Evolutionary conservation across 306 rosid species (phyloP).

Genomic region (Malus sylvestris): DNA sequence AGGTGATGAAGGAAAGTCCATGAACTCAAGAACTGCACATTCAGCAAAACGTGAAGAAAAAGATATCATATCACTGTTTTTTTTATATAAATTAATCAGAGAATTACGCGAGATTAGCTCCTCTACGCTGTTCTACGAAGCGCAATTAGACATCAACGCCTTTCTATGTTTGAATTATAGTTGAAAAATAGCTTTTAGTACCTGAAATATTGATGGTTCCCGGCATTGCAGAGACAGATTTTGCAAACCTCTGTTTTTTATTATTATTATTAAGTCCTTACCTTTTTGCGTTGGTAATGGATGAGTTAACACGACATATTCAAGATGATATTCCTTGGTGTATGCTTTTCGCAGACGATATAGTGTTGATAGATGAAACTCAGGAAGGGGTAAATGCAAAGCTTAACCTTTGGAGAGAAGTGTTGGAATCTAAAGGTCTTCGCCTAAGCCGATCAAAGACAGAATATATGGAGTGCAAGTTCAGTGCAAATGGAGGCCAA

Average conservation of each 20-base stretch:
- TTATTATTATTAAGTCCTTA: neutral
- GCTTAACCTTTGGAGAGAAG: too few species aligned
- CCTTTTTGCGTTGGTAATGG: too few species aligned
- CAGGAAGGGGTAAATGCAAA: too few species aligned
- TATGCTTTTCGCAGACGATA: too few species aligned
- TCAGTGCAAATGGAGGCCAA: too few species aligned
- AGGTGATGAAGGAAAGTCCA: constrained; percentile 43
- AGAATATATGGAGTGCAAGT: too few species aligned
- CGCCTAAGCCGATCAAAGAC: too few species aligned
- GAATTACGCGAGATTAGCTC: neutral
- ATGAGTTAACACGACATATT: too few species aligned
- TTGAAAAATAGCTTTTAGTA: constrained; percentile 9
- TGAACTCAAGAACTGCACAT: constrained; percentile 56
- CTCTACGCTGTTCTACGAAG: neutral
- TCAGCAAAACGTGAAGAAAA: neutral
- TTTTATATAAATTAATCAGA: too few species aligned
- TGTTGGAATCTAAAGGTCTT: too few species aligned
- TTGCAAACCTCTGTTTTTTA: neutral
- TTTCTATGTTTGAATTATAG: constrained; percentile 6
- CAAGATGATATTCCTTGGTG: too few species aligned
- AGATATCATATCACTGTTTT: neutral
- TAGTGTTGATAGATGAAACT: too few species aligned
- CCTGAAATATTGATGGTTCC: constrained; percentile 90
- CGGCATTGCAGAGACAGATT: constrained; percentile 56
- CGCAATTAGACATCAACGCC: neutral